Percentiles rank a stretch among this genome's conserved stretches.
Conservation (phyloP, 2,329 filamentous ascomycete genomes). For the Diaporthe aspalathi region DNA sequence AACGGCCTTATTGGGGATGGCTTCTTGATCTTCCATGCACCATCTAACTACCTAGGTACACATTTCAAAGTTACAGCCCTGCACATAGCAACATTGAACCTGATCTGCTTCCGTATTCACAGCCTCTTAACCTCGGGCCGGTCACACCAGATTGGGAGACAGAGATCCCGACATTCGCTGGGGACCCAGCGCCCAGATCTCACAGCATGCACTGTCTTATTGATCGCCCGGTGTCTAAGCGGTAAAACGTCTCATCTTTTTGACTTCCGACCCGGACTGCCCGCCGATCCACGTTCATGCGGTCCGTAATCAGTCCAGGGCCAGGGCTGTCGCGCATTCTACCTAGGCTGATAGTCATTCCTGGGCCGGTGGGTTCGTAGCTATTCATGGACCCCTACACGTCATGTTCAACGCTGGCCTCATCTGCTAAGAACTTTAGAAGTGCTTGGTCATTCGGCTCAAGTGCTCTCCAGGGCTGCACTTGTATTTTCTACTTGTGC, state of each 20-base stretch:
- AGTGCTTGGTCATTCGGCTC: background rate
- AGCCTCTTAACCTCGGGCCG: constrained; percentile 1
- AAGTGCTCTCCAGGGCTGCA: too few relatives aligned
- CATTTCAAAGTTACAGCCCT: too few relatives aligned
- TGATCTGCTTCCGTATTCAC: background rate
- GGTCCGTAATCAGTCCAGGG: constrained; percentile 9
- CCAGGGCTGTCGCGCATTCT: background rate
- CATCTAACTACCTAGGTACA: too few relatives aligned
- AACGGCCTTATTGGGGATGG: background rate
- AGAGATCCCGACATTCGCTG: background rate
- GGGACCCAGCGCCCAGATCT: background rate
- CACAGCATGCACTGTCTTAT: background rate
- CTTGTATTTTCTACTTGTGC: too few relatives aligned
- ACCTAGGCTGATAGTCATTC: background rate
- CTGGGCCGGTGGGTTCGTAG: background rate
- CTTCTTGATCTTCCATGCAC: background rate
- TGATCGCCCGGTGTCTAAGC: background rate
- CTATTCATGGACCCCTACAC: background rate
- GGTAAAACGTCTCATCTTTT: constrained; percentile 28
- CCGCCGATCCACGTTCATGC: constrained; percentile 20
- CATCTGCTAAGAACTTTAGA: too few relatives aligned
- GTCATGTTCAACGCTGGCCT: background rate
- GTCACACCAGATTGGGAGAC: background rate
- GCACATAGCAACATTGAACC: background rate
- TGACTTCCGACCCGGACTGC: constrained; percentile 6